These are phyloP conservation scores for Botrytis fabae DNA, from an alignment of 2,329 filamentous ascomycete genomes.

Conservation along the genomic window DNA sequence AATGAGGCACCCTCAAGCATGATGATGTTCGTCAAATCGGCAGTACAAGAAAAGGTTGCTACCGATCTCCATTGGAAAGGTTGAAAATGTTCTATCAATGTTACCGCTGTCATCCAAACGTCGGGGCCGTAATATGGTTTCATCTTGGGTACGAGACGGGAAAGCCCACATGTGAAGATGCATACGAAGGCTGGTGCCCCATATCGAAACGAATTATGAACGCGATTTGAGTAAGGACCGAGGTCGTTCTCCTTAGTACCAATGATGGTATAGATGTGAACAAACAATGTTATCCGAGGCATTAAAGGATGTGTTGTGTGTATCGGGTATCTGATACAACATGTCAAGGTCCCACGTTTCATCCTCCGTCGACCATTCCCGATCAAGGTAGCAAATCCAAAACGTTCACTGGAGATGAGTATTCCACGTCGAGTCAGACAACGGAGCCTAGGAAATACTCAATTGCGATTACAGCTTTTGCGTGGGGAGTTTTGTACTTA, in stretches of 20 bases:
- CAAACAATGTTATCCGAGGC: conserved; percentile 16
- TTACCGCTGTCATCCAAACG: conserved; percentile 18
- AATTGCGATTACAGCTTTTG: neutral
- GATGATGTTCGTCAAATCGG: conserved; percentile 61
- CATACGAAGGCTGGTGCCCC: conserved; percentile 1
- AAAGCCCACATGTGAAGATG: neutral
- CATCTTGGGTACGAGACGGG: conserved; percentile 5
- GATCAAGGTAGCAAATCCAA: conserved; percentile 5
- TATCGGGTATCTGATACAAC: conserved; percentile 17
- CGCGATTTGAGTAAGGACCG: neutral
- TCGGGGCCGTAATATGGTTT: conserved; percentile 7
- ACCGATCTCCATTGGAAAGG: conserved; percentile 58
- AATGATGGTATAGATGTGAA: neutral
- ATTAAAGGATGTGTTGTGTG: conserved; percentile 11
- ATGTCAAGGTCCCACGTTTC: conserved; percentile 11
- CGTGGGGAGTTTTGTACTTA: neutral
- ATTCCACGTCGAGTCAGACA: neutral
- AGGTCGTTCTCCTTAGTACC: neutral
- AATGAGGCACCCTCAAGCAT: conserved; percentile 50
- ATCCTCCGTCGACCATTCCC: conserved; percentile 9
- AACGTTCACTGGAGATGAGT: conserved; percentile 2
- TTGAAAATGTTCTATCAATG: conserved; percentile 30
- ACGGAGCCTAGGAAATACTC: neutral
- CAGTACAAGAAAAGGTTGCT: conserved; percentile 57
- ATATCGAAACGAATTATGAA: conserved; percentile 11